Evolutionary conservation across 768 basidiomycete genomes (phyloP).

Genomic region (Crucibulum laeve): DNA sequence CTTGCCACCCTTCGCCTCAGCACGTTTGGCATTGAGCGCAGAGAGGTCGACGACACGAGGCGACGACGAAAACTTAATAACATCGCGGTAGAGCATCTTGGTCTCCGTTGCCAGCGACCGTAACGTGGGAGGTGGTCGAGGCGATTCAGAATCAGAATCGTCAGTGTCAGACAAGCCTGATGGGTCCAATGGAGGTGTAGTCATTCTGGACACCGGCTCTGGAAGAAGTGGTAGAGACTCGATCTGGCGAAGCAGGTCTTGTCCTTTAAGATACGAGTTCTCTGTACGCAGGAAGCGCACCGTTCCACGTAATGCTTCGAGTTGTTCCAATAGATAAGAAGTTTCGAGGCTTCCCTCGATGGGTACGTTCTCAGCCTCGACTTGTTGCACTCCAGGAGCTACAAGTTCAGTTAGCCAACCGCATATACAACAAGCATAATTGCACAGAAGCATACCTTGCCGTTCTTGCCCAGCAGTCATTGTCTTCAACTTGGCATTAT

Average conservation of each 20-base stretch:
- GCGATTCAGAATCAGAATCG: conserved; percentile 46
- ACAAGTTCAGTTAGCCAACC: conserved; percentile 1
- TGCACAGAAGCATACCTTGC: conserved; percentile 46
- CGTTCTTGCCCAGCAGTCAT: conserved; percentile 63
- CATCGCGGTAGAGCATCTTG: conserved; percentile 84
- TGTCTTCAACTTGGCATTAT: conserved; percentile 79
- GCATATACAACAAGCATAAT: not conserved
- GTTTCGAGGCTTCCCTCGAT: conserved; percentile 85
- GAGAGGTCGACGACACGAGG: conserved; percentile 87
- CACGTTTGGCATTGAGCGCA: conserved; percentile 45
- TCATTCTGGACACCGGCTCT: conserved; percentile 37
- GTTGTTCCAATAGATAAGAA: conserved; percentile 84
- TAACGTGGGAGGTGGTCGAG: conserved; percentile 44
- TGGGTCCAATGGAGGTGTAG: conserved; percentile 66
- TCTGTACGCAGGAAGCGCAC: conserved; percentile 91
- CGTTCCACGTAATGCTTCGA: conserved; percentile 87
- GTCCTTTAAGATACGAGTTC: conserved; percentile 90
- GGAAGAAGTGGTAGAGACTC: conserved; percentile 67
- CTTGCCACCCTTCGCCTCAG: conserved; percentile 43
- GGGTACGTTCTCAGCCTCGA: conserved; percentile 57
- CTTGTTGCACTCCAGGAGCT: conserved; percentile 45
- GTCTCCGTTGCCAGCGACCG: conserved; percentile 77
- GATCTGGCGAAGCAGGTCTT: conserved; percentile 84
- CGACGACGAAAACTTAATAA: conserved; percentile 79
- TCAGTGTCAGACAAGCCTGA: conserved; percentile 68